Evolutionary conservation across 352 stramenopile species (phyloP), one percentile per base, ranked within the genome.

Genomic region (Globisporangium carolinianum): DNA sequence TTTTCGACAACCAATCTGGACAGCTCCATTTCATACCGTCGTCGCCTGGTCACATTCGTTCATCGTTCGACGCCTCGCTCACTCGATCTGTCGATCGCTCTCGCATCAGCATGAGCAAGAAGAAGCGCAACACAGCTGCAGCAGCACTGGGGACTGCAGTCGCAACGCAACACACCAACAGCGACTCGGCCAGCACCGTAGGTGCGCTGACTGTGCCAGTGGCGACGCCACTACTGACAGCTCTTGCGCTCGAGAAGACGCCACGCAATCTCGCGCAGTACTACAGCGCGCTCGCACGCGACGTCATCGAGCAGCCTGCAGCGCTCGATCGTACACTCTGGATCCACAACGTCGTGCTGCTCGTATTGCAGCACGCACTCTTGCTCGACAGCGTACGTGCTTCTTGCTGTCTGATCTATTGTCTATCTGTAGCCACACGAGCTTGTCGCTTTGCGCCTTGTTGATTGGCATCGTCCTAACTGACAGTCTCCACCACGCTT

Each of bases 281-380:
- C 48, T 72, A 67, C 50, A 41, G 24, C 0, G 15, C n/a, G 7
- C 58, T 74, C 12, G 45, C 35, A n/a, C 15, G 38, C 0, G 69
- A 86, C 4, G 63, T 58, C 1, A 36, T 48, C 8, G 37, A 43
- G 6, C 49, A 72, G 2, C 47, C 61, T 0, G 32, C 63, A 36
- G 60, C 45, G 47, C 59, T 85, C 43, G 72, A 79, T 17, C 60
- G 45, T 12, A 48, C 50, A 35, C 50, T 80, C 7, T 72, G 78
- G 61, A 17, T 82, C 15, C 67, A 83, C 41, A 72, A 70, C 51
- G 14, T 67, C 11, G 35, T 82, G 32, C 55, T 53, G 1, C 38
- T 83, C 6, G 51, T 59, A 3, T 52, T 84, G 11, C 59, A 81
- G 32, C 79, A 84, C 48, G 53, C 51, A 12, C 53, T 83, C n/a